phyloP scores from a whole-genome alignment of 495 filamentous ascomycete species.

The Hypoxylon fragiforme region DNA sequence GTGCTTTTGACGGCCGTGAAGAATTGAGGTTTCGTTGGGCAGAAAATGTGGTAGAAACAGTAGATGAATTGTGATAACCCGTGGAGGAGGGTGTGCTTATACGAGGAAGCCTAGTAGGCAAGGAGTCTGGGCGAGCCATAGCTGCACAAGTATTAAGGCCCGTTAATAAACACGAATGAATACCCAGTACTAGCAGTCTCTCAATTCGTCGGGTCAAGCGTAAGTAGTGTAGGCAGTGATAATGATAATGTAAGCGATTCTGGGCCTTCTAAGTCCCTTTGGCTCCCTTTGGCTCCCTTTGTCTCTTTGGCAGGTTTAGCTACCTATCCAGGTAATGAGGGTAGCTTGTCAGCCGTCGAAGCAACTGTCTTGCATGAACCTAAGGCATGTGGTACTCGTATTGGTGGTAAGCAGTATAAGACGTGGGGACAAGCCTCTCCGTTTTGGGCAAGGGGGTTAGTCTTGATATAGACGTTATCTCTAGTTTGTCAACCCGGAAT shows the following conservation, averaged over 20 bases:
- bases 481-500: constrained; percentile 16
- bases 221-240: no score
- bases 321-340: no score
- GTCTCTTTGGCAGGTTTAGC: no score
- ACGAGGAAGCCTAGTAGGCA: constrained; percentile 24
- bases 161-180: neutral
- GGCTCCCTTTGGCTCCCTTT: no score
- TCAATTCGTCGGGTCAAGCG: constrained; percentile 17
- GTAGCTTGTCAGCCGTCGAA: constrained; percentile 19
- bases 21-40: constrained; percentile 47
- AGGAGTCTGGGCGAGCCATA: constrained; percentile 28
- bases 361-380: constrained; percentile 19
- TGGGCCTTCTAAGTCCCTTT: no score
- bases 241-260: no score
- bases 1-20: constrained; percentile 42
- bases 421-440: constrained; percentile 16
- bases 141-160: constrained; percentile 14
- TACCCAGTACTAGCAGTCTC: constrained; percentile 3
- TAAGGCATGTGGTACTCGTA: constrained; percentile 29
- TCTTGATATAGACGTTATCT: constrained; percentile 19
- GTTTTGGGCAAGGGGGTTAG: constrained; percentile 16
- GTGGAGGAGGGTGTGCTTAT: constrained; percentile 19
- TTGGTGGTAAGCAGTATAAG: constrained; percentile 13
- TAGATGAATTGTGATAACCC: constrained; percentile 9
- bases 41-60: constrained; percentile 35